phyloP scores from a whole-genome alignment of 305 asterid genomes.

The Lippia alba region DNA sequence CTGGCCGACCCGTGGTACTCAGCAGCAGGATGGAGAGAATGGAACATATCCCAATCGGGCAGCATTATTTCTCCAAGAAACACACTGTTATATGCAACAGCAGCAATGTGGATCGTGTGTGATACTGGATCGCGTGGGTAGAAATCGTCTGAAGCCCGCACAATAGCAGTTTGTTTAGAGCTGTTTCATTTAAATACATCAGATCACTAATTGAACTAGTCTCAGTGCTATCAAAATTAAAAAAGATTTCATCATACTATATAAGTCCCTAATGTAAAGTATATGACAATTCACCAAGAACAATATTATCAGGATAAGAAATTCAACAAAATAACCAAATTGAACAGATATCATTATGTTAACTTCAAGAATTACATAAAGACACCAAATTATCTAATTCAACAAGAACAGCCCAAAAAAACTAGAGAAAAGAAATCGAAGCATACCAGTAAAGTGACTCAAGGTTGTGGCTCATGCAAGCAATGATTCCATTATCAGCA shows the following conservation, averaged over 20 bases:
- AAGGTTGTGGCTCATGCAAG: slow-evolving; percentile 94
- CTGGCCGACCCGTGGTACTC: slow-evolving; percentile 94
- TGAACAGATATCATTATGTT: not conserved
- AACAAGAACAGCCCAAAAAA: not conserved
- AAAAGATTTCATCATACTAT: not conserved
- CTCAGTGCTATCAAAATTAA: no score
- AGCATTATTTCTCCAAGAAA: slow-evolving; percentile 85
- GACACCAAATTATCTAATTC: not conserved
- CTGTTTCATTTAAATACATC: slow-evolving; percentile 44
- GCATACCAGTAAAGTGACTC: slow-evolving; percentile 85
- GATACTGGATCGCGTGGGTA: slow-evolving; percentile 77
- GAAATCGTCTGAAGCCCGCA: slow-evolving; percentile 94
- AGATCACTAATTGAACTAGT: no score
- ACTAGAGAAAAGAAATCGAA: no score
- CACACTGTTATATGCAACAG: slow-evolving; percentile 82
- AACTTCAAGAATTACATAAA: not conserved
- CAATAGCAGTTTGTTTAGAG: slow-evolving; percentile 79
- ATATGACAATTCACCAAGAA: no score
- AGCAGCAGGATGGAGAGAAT: slow-evolving; percentile 85
- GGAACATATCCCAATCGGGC: slow-evolving; percentile 99
- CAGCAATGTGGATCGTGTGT: slow-evolving; percentile 88
- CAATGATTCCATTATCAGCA: slow-evolving; percentile 86
- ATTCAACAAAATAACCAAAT: not conserved
- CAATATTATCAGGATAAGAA: no score
- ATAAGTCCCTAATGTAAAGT: not conserved